Evolutionary conservation across 306 rosid genomes (phyloP).

Genomic region (Malus asiatica): DNA sequence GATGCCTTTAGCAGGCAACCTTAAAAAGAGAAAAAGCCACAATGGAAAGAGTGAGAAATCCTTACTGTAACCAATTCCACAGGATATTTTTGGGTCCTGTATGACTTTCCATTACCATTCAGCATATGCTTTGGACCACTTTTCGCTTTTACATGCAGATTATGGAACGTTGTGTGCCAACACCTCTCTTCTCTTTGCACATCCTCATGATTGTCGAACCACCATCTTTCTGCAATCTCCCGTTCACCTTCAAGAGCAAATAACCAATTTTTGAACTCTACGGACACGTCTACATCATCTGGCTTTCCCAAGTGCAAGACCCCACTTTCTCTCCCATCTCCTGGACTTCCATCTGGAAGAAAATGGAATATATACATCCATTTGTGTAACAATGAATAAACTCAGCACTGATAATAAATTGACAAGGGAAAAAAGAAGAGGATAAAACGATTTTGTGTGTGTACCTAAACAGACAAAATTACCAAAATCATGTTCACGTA

Average conservation of each 20-base stretch:
- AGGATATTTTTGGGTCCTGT: conserved; percentile 40
- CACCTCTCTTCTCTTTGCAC: conserved; percentile 72
- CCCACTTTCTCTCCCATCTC: conserved; percentile 41
- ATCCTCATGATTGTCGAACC: conserved; percentile 51
- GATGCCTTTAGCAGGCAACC: background rate
- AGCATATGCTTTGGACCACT: conserved; percentile 39
- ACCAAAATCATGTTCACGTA: conserved; percentile 26
- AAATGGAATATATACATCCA: conserved; percentile 8
- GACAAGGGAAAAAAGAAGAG: background rate
- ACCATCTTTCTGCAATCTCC: conserved; percentile 66
- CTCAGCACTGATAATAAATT: background rate
- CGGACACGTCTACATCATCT: conserved; percentile 67
- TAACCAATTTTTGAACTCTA: conserved; percentile 83
- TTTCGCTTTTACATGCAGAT: conserved; percentile 62
- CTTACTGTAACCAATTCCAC: conserved; percentile 70
- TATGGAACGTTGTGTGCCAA: conserved; percentile 79
- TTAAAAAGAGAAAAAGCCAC: background rate
- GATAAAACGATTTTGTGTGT: background rate
- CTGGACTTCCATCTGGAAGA: conserved; percentile 36
- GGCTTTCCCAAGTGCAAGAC: conserved; percentile 67
- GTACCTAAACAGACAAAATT: conserved; percentile 15
- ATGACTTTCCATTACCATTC: conserved; percentile 36
- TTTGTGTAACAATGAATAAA: background rate
- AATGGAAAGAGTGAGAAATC: background rate
- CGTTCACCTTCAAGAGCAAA: conserved; percentile 91